Percentiles rank a stretch among this genome's conserved stretches.
Conservation (phyloP, 2,329 filamentous ascomycete genomes). For the Tolypocladium cylindrosporum region DNA sequence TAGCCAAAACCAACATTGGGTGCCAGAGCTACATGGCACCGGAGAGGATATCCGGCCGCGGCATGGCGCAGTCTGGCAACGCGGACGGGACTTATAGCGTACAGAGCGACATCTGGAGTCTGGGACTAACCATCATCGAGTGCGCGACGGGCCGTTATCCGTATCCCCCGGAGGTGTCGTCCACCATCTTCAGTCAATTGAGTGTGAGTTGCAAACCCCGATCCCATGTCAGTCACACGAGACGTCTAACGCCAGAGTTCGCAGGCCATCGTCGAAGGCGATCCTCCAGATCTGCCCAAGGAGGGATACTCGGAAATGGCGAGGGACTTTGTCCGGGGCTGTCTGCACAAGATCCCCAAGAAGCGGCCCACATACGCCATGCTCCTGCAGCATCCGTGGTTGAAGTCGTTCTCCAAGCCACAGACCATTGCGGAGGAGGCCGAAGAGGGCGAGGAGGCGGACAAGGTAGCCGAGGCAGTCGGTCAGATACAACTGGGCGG, state of each 20-base stretch:
- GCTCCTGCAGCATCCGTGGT: slow-evolving; percentile 83
- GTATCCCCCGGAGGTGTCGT: slow-evolving; percentile 93
- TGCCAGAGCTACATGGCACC: slow-evolving; percentile 99
- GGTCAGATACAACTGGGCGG: slow-evolving; percentile 30
- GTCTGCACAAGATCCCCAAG: slow-evolving; percentile 85
- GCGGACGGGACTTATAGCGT: slow-evolving; percentile 87
- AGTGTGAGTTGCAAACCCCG: slow-evolving; percentile 57
- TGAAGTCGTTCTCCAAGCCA: slow-evolving; percentile 65
- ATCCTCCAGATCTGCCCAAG: slow-evolving; percentile 78
- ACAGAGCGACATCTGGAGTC: slow-evolving; percentile 95
- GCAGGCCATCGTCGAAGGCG: slow-evolving; percentile 94
- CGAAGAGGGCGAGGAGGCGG: slow-evolving; percentile 48
- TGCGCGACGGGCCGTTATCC: slow-evolving; percentile 91
- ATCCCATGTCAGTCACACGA: neutral
- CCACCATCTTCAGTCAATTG: slow-evolving; percentile 95
- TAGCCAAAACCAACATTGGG: slow-evolving; percentile 96
- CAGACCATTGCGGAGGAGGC: slow-evolving; percentile 63
- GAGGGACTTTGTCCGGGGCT: slow-evolving; percentile 78
- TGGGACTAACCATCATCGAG: slow-evolving; percentile 90
- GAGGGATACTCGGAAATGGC: slow-evolving; percentile 71
- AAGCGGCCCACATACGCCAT: slow-evolving; percentile 90
- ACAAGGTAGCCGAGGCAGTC: slow-evolving; percentile 31
- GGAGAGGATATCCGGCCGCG: slow-evolving; percentile 83
- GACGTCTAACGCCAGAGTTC: slow-evolving; percentile 1
- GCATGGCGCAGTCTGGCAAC: slow-evolving; percentile 59